Evolutionary conservation across 192 early-diverging fungal genomes (phyloP), one percentile per base, ranked within the genome.

Genomic region (Backusella morwellensis): DNA sequence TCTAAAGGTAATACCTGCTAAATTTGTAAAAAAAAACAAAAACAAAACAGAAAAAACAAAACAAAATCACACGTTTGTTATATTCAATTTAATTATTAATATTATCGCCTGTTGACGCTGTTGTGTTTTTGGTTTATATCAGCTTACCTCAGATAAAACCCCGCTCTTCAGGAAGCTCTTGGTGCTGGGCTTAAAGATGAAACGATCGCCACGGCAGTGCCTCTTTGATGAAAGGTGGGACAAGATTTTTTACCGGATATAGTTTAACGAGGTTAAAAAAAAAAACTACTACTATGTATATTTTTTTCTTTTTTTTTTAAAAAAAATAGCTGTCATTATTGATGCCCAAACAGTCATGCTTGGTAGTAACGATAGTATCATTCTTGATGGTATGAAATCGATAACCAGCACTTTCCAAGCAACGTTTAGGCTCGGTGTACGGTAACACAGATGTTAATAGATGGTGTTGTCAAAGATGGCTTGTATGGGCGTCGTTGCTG

Each of bases 61-160:
- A n/a, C n/a, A 59, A 26, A 54, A 14, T 41, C 2, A 72, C 12
- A 29, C 26, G n/a, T 32, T 35, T 15, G 38, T 40, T 40, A 40
- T 40, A 47, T 77, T 35, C 59, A 11, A n/a, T 40, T 77, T 29
- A 23, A 26, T 74, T 32, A 32, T 32, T 1, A 32, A 86, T 84
- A 79, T 80, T 54, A 74, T 90, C 54, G 80, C 77, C 72, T 44
- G 35, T 23, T 54, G 63, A 73, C 29, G 77, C 87, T 87, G 87
- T 95, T 59, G 88, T 87, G 85, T 90, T 94, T 78, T 69, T 92
- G 92, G 71, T 93, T 92, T 32, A 79, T 95, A 81, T 88, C 91
- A 68, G 94, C 92, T 74, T 89, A 90, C 68, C 86, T 93, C 76
- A 93, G 94, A 41, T 93, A 95, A 83, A 95, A 95, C 88, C 94